Evolutionary conservation across 1,139 yeast species (phyloP).

Genomic region (Scheffersomyces lignicola): DNA sequence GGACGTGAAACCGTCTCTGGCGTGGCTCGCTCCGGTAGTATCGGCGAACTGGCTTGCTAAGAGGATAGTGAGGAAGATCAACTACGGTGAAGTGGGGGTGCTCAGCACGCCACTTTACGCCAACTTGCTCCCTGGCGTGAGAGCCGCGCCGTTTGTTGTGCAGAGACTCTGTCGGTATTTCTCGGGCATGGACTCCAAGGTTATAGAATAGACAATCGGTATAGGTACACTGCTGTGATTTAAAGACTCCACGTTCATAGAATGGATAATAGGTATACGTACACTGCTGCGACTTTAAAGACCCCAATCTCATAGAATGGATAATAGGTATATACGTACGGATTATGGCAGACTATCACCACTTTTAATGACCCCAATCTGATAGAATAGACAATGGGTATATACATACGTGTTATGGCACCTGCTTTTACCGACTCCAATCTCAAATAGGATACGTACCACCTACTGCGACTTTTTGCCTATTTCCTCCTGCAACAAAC

Average conservation of each 20-base stretch:
- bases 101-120: constrained; percentile 62
- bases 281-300: too few species aligned
- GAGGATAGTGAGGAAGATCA: constrained; percentile 39
- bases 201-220: constrained; percentile 13
- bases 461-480: constrained; percentile 21
- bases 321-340: background rate
- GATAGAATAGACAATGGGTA: constrained; percentile 1
- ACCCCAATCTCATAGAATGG: background rate
- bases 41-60: constrained; percentile 42
- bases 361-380: background rate
- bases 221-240: too few species aligned
- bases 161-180: constrained; percentile 48
- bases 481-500: constrained; percentile 29
- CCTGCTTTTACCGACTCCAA: constrained; percentile 1
- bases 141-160: constrained; percentile 51
- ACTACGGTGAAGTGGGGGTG: constrained; percentile 52
- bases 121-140: constrained; percentile 52
- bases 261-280: too few species aligned
- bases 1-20: constrained; percentile 58
- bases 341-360: constrained; percentile 4
- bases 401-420: constrained; percentile 1
- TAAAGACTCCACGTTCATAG: too few species aligned
- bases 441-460: too few species aligned
- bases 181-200: constrained; percentile 53
- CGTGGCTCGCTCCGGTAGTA: constrained; percentile 66